Base-by-base conservation (phyloP, 805 yeast genomes). In the Cyberlindnera misumaiensis region DNA sequence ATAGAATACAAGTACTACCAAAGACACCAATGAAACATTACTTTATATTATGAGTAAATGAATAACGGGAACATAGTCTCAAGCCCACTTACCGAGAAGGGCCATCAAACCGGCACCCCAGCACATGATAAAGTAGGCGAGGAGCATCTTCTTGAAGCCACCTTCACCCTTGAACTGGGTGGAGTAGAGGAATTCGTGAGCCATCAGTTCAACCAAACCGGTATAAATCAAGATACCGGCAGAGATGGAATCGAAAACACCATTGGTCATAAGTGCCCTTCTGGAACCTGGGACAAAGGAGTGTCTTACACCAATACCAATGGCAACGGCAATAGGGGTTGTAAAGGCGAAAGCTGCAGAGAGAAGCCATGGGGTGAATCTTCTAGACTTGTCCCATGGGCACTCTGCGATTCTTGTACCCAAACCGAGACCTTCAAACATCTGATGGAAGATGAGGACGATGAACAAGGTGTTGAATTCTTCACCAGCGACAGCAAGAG, bases 401-500 rank as follows among this genome's bases (percentile, higher is more conserved):
- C 75, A 67, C 24, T 68, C 69, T 1, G 87, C 82, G 28, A 83
- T 67, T 59, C 95, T 74, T 8, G 90, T 72, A 17, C 95, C 95
- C 47, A 86, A 65, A 42, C 95, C 95, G 35, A 86, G 67, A 35
- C 95, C 95, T 63, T 85, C 95, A 54, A 85, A 85, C 67, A 79
- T 68, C 60, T 85, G 95, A 57, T 86, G 88, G 68, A 76, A 77
- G 4, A 79, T 73, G 32, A 72, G 46, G n/a, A 73, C 95, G 45
- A 81, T 71, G 58, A 81, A 84, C 35, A 85, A 64, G 5, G 84
- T 72, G 42, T 66, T 72, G 55, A 84, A 85, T 55, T 82, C 90
- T 3, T 75, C 81, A 35, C 89, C 93, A 4, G 93, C 67, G 13
- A 83, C 83, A 2, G 93, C 84, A 33, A 85, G 65, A 0, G 93